A percentile compares a stretch with the other conserved stretches of the same genome.
phyloP scores from a whole-genome alignment of 768 basidiomycete genomes.

The Suillus bovinus region DNA sequence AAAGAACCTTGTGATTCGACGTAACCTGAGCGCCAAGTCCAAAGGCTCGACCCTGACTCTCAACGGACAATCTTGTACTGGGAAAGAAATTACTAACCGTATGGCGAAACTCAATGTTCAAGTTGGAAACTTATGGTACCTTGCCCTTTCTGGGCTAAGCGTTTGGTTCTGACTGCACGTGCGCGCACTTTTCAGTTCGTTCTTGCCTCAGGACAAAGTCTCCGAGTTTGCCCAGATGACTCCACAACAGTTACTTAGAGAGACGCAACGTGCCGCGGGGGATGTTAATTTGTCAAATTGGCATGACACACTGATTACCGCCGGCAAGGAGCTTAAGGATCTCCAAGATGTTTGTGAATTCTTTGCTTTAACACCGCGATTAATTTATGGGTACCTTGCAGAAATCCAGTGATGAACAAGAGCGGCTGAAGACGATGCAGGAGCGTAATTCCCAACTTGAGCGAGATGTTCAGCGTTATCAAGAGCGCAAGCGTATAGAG shows the following conservation, averaged over 20 bases:
- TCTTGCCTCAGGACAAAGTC: slow-evolving; percentile 96
- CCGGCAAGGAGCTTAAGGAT: slow-evolving; percentile 60
- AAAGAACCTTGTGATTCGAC: slow-evolving; percentile 77
- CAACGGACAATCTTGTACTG: slow-evolving; percentile 64
- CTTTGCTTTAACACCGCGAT: background rate
- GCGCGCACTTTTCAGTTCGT: slow-evolving; percentile 56
- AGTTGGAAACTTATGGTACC: slow-evolving; percentile 90
- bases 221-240: slow-evolving; percentile 91
- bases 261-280: slow-evolving; percentile 92
- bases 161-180: slow-evolving; percentile 7
- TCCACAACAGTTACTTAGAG: slow-evolving; percentile 75
- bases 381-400: slow-evolving; percentile 23
- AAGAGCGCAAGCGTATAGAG: slow-evolving; percentile 74
- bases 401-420: slow-evolving; percentile 54
- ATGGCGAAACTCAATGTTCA: slow-evolving; percentile 80
- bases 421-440: slow-evolving; percentile 56
- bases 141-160: background rate
- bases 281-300: slow-evolving; percentile 73
- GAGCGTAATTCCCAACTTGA: slow-evolving; percentile 78
- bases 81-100: slow-evolving; percentile 57
- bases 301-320: slow-evolving; percentile 76
- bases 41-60: slow-evolving; percentile 66
- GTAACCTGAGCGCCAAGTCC: slow-evolving; percentile 59
- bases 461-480: slow-evolving; percentile 75
- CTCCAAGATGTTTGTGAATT: slow-evolving; percentile 49